phyloP scores from a whole-genome alignment of 2,329 filamentous ascomycete genomes.

The Trichoderma brevicompactum region DNA sequence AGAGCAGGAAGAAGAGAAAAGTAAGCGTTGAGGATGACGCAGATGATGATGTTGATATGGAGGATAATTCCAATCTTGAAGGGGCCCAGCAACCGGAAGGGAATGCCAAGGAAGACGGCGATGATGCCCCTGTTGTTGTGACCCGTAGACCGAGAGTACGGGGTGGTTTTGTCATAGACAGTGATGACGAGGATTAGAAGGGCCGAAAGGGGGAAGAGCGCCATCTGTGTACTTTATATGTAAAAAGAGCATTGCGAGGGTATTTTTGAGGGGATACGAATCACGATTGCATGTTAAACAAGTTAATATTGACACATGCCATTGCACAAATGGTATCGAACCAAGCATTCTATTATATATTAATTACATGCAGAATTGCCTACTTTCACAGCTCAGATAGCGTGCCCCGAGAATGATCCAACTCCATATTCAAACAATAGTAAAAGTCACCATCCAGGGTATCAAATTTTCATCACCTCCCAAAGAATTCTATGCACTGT shows the following conservation, averaged over 20 bases:
- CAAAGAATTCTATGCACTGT: background rate
- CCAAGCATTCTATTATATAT: background rate
- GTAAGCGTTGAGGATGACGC: slow-evolving; percentile 35
- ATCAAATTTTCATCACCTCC: background rate
- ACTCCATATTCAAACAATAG: background rate
- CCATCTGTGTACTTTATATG: background rate
- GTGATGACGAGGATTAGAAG: slow-evolving; percentile 58
- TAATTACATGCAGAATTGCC: background rate
- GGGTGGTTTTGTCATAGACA: slow-evolving; percentile 62
- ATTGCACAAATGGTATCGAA: background rate
- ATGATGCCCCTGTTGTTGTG: slow-evolving; percentile 35
- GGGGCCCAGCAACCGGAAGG: slow-evolving; percentile 20
- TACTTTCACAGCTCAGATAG: background rate
- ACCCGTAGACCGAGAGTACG: slow-evolving; percentile 51
- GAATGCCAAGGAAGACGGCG: slow-evolving; percentile 39
- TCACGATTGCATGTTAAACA: slow-evolving; percentile 5
- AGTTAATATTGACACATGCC: background rate
- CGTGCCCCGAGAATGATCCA: background rate
- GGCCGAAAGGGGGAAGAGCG: background rate
- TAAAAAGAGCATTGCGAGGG: slow-evolving; percentile 11
- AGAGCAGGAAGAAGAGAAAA: slow-evolving; percentile 38
- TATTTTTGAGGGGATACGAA: slow-evolving; percentile 1
- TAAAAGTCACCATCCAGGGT: background rate
- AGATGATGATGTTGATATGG: slow-evolving; percentile 39
- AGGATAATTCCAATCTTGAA: slow-evolving; percentile 29